A percentile compares a stretch with the other conserved stretches of the same genome.
Conservation (phyloP, 2,329 filamentous ascomycete species). For the Magnaporthiopsis incrustans region DNA sequence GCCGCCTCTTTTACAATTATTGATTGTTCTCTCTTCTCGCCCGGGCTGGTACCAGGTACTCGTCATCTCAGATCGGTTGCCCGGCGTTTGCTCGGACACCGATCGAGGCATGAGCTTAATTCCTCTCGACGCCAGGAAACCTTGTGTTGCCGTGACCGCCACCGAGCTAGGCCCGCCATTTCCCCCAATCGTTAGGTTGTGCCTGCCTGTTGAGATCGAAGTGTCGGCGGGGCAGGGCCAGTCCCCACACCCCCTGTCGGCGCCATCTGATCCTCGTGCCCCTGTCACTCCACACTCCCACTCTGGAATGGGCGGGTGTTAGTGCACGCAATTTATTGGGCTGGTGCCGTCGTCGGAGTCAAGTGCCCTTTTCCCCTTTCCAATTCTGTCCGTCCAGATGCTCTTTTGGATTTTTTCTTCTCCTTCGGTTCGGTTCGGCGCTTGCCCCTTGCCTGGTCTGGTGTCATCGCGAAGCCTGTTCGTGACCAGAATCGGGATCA, state of each 20-base stretch:
- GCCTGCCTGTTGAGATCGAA: not conserved
- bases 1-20: too few species aligned
- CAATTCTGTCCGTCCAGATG: too few species aligned
- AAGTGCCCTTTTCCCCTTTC: not conserved
- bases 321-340: not conserved
- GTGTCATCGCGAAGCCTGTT: not conserved
- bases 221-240: not conserved
- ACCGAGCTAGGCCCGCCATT: not conserved
- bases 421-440: not conserved
- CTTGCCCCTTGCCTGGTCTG: not conserved
- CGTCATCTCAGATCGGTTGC: not conserved
- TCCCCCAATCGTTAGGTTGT: not conserved
- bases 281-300: not conserved
- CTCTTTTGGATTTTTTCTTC: not conserved
- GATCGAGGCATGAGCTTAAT: not conserved
- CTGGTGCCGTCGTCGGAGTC: not conserved
- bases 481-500: not conserved
- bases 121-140: not conserved
- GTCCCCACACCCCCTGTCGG: not conserved
- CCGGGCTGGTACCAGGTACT: not conserved
- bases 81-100: not conserved
- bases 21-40: too few species aligned
- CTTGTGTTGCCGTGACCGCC: not conserved
- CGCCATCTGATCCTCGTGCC: not conserved
- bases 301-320: not conserved